Percentiles rank a stretch among this genome's conserved stretches.
Evolutionary conservation across 352 stramenopile genomes (phyloP).

Genomic region (Pythium inflatum): DNA sequence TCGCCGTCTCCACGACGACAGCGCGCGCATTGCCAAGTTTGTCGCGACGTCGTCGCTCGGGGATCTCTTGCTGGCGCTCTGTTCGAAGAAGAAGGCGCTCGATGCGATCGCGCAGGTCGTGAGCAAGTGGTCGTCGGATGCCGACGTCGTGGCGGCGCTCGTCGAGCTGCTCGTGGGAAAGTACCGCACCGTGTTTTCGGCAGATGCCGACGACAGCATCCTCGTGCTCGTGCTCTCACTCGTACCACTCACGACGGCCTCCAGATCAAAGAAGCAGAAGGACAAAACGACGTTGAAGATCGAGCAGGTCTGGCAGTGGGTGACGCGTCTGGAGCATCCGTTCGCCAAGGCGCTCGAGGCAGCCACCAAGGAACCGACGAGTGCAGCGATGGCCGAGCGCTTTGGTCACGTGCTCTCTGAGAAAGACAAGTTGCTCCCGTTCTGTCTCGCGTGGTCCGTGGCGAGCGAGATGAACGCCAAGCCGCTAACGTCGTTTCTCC

Average conservation of each 20-base stretch:
- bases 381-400: slow-evolving; percentile 37
- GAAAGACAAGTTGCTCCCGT: slow-evolving; percentile 53
- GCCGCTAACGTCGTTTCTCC: slow-evolving; percentile 59
- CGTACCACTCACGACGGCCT: slow-evolving; percentile 20
- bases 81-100: slow-evolving; percentile 56
- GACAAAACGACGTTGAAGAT: slow-evolving; percentile 28
- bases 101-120: slow-evolving; percentile 55
- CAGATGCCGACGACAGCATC: slow-evolving; percentile 56
- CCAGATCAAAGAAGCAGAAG: slow-evolving; percentile 32
- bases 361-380: slow-evolving; percentile 8
- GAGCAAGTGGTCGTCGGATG: slow-evolving; percentile 48
- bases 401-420: slow-evolving; percentile 53
- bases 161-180: slow-evolving; percentile 55
- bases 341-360: slow-evolving; percentile 39
- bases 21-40: slow-evolving; percentile 65
- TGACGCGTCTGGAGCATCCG: slow-evolving; percentile 58
- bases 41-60: slow-evolving; percentile 55
- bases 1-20: slow-evolving; percentile 79
- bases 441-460: slow-evolving; percentile 66
- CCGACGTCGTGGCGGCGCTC: slow-evolving; percentile 48
- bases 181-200: slow-evolving; percentile 40
- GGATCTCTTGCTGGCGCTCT: slow-evolving; percentile 60
- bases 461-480: slow-evolving; percentile 48
- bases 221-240: slow-evolving; percentile 69
- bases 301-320: slow-evolving; percentile 46